phyloP scores from a whole-genome alignment of 257 asterid genomes.

The Anisodus tanguticus region DNA sequence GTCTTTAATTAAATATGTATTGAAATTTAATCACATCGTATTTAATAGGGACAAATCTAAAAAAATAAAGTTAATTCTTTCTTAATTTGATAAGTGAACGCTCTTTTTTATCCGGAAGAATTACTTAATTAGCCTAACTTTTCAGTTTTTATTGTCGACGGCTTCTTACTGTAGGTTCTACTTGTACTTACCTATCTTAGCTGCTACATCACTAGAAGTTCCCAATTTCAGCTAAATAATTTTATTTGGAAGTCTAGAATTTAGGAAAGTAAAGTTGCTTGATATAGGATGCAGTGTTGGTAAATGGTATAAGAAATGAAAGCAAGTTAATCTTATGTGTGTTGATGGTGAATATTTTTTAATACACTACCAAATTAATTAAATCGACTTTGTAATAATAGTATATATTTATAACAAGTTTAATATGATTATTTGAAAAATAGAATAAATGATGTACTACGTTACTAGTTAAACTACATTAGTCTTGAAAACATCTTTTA shows the following conservation, averaged over 20 bases:
- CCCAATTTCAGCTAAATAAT: neutral
- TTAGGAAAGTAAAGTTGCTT: neutral
- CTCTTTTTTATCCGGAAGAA: too few relatives aligned
- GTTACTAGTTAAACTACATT: neutral
- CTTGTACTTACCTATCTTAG: neutral
- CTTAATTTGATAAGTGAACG: too few relatives aligned
- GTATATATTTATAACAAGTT: neutral
- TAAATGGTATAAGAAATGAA: neutral
- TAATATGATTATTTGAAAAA: neutral
- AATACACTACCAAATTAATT: neutral
- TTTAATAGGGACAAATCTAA: too few relatives aligned
- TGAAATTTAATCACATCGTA: too few relatives aligned
- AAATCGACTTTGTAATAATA: too few relatives aligned
- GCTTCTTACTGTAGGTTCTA: neutral
- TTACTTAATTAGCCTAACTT: neutral
- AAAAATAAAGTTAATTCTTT: too few relatives aligned
- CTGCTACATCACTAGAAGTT: conserved; percentile 24
- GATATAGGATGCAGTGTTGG: neutral
- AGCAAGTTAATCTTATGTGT: neutral
- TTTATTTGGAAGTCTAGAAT: conserved; percentile 2
- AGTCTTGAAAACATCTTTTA: neutral
- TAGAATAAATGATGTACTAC: neutral
- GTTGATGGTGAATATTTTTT: neutral
- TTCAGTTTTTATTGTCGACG: neutral
- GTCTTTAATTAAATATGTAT: too few relatives aligned